Base-by-base conservation (phyloP, 73 alveolate species). In the Durusdinium trenchii region DNA sequence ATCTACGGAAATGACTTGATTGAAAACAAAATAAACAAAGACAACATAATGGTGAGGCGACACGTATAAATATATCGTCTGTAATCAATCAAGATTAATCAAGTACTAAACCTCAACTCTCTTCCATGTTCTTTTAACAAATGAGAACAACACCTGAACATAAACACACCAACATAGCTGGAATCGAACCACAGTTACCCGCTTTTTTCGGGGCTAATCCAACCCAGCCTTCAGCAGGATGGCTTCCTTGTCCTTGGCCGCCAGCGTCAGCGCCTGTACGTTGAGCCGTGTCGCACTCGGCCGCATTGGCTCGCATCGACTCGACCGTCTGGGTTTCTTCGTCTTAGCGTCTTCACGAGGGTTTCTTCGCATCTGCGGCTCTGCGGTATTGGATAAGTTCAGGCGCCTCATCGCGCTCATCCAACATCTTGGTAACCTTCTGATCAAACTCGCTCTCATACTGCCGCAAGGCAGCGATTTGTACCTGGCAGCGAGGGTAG, bases 391-490 rank as follows among this genome's bases (percentile, higher is more conserved):
- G n/a, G n/a, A n/a, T n/a, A n/a, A n/a, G n/a, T n/a, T n/a, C n/a
- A 47, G 7, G 46, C 60, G 89, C 98, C 98, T 91, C 98, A 57
- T 91, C 98, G 12, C 98, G 81, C 82, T 91, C 98, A 18, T 91
- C 98, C 98, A 91, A 48, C 98, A 91, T 91, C 90, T 76, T 67
- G 57, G 98, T 91, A 78, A 91, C 98, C 57, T 78, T 76, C 79
- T 46, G 47, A 78, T 91, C 98, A 54, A 91, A 91, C 89, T 91
- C 98, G 46, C 76, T 43, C 60, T 91, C 94, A 52, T 84, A 91
- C 89, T 47, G 98, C 78, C 54, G 73, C 98, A 69, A 36, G 54
- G 98, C 87, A 36, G 98, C 98, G 43, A 91, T 67, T 60, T 91
- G 98, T 7, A 91, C 98, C 98, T 91, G 98, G 23, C 35, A 28